Base-by-base conservation (phyloP, 345 rosid genomes). In the Eucalyptus regnans region DNA sequence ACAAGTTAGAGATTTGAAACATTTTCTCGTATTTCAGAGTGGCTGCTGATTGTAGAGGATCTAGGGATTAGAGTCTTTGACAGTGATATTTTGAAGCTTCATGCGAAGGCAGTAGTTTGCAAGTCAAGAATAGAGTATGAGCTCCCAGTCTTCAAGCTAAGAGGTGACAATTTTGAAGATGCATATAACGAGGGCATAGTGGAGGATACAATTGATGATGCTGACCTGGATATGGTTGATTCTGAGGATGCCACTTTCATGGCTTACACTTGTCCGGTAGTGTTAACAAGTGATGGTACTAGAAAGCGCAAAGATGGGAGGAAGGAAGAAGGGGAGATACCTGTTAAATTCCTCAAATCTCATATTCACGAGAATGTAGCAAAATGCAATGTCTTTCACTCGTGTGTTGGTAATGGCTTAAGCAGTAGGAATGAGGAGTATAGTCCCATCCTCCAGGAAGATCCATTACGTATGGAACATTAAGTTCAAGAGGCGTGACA, bases 271-370 rank as follows among this genome's bases (percentile, higher is more conserved):
- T 89, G 86, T 83, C 14, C 89, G 44, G 87, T 87, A 88, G 88
- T 64, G 84, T 81, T 92, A 64, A 87, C 87, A 18, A 64, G 88
- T 64, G 90, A 91, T 56, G 90, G 88, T 80, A 90, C 94, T 37
- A 96, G 95, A 91, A 96, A 97, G 87, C 98, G 97, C 87, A 96
- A 94, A 94, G 96, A 94, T 86, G 94, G 91, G 90, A 88, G 89
- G 83, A 68, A 86, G 43, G 89, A 87, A 71, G 98, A 93, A 89
- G 92, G 87, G 50, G 91, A 93, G 87, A 89, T 87, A 80, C 93
- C 93, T 41, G 86, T 90, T 84, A 96, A 95, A 92, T 66, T 92
- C 88, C 89, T 91, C 58, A 97, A 93, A 90, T 92, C 88, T 92
- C 90, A 92, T 41, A 89, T 87, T 56, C 91, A 41, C 27, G 94